Percentiles rank a stretch among this genome's conserved stretches.
phyloP scores from a whole-genome alignment of 495 filamentous ascomycete genomes.

The Penicillium dipodomyicola region DNA sequence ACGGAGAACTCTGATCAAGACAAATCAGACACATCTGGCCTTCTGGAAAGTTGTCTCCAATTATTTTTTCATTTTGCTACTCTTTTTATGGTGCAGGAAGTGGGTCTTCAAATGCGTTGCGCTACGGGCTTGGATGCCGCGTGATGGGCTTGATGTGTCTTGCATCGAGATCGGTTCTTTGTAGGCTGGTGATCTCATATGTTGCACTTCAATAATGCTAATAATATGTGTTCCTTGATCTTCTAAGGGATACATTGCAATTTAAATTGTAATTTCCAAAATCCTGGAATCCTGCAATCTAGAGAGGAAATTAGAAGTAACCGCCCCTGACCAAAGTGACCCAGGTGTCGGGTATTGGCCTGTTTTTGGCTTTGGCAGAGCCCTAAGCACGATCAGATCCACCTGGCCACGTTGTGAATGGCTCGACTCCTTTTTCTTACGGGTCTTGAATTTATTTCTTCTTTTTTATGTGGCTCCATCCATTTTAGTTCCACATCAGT shows the following conservation, averaged over 20 bases:
- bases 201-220: background rate
- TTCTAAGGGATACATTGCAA: background rate
- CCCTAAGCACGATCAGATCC: slow-evolving; percentile 37
- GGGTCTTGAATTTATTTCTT: slow-evolving; percentile 8
- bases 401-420: slow-evolving; percentile 36
- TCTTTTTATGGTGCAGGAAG: slow-evolving; percentile 26
- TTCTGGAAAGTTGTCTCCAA: slow-evolving; percentile 24
- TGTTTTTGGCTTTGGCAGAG: slow-evolving; percentile 25
- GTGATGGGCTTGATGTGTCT: slow-evolving; percentile 20
- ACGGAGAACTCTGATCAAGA: slow-evolving; percentile 2
- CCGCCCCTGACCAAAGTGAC: slow-evolving; percentile 7
- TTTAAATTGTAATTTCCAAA: background rate
- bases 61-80: slow-evolving; percentile 16
- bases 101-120: slow-evolving; percentile 28
- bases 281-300: background rate
- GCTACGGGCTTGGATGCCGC: slow-evolving; percentile 20
- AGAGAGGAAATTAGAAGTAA: background rate
- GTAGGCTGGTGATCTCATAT: background rate
- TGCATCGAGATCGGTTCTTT: slow-evolving; percentile 14
- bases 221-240: background rate
- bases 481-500: slow-evolving; percentile 12
- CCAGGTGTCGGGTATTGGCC: slow-evolving; percentile 5
- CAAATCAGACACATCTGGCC: slow-evolving; percentile 14
- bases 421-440: slow-evolving; percentile 26
- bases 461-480: slow-evolving; percentile 2